Evolutionary conservation across 495 filamentous ascomycete species (phyloP).

Genomic region (Daldinia childiae): DNA sequence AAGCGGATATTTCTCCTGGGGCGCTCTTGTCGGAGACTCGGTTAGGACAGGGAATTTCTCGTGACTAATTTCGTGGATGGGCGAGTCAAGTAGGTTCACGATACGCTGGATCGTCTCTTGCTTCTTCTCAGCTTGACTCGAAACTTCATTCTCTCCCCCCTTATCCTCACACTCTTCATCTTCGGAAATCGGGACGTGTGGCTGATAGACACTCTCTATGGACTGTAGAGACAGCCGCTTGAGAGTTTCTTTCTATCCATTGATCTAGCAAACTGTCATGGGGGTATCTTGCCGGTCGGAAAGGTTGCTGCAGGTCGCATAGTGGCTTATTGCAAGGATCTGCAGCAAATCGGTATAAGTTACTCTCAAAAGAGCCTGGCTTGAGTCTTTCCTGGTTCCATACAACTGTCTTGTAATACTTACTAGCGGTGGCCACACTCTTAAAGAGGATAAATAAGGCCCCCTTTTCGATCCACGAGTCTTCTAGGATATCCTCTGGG

Average conservation of each 20-base stretch:
- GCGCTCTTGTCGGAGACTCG: neutral
- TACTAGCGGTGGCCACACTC: neutral
- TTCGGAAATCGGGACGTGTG: neutral
- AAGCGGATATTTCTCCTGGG: neutral
- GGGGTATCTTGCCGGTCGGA: neutral
- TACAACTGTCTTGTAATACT: slow-evolving; percentile 15
- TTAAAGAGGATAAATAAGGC: slow-evolving; percentile 17
- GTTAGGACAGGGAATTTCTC: neutral
- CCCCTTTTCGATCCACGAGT: neutral
- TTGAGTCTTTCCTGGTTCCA: neutral
- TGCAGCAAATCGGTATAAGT: slow-evolving; percentile 1
- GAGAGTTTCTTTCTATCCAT: neutral
- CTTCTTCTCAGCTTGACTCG: neutral
- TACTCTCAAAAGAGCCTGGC: neutral
- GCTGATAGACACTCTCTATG: neutral
- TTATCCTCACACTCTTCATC: neutral
- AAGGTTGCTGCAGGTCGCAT: neutral
- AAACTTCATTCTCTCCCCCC: neutral
- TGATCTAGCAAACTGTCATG: slow-evolving; percentile 7
- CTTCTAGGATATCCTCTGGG: slow-evolving; percentile 17
- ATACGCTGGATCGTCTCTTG: neutral
- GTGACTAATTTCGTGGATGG: neutral
- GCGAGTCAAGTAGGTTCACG: neutral
- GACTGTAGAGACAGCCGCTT: neutral
- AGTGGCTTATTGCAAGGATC: slow-evolving; percentile 22